Evolutionary conservation across 352 stramenopile species (phyloP).

Genomic region (Globisporangium irregulare): DNA sequence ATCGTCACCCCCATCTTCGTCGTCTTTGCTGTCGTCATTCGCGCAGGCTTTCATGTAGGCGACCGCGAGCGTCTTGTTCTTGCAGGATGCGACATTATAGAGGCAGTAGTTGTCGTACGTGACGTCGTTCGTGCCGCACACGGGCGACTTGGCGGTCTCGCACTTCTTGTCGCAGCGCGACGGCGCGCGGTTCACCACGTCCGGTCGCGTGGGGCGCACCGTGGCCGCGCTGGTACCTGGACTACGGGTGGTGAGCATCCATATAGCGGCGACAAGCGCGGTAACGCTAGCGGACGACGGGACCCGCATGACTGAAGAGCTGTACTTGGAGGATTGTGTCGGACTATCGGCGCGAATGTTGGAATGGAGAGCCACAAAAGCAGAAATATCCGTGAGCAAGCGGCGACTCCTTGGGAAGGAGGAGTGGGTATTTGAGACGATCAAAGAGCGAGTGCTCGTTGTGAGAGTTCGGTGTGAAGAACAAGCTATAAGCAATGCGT

Average conservation of each 20-base stretch:
- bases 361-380: not conserved
- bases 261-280: not conserved
- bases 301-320: not conserved
- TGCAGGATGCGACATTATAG: conserved; percentile 26
- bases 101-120: conserved; percentile 30
- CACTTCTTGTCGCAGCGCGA: conserved; percentile 8
- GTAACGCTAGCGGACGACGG: not conserved
- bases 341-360: not conserved
- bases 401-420: not conserved
- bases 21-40: conserved; percentile 8
- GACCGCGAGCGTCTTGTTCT: conserved; percentile 22
- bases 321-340: not conserved
- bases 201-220: not conserved
- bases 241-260: not conserved
- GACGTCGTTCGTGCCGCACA: conserved; percentile 27
- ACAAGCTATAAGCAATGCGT: too few relatives aligned
- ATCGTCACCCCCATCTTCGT: not conserved
- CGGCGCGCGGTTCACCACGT: not conserved
- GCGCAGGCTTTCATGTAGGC: conserved; percentile 25
- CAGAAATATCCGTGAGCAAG: not conserved
- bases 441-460: too few relatives aligned
- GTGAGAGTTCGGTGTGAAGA: not conserved
- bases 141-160: not conserved
- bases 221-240: not conserved
- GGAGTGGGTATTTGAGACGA: not conserved